Evolutionary conservation across 2,329 filamentous ascomycete genomes (phyloP).

Genomic region (Chaetomiaceae sp.): DNA sequence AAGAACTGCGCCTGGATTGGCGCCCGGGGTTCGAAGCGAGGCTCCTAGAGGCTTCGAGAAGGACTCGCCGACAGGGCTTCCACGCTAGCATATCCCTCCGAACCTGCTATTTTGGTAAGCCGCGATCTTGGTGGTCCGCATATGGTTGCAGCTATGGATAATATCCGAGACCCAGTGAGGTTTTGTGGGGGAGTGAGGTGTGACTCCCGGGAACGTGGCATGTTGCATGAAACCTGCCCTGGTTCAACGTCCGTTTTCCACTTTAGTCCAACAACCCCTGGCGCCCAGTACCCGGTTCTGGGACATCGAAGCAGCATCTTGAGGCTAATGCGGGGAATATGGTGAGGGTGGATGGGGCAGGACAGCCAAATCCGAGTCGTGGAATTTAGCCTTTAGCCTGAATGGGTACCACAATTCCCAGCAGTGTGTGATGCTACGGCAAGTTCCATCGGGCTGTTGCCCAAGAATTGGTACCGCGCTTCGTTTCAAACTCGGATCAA

Average conservation of each 20-base stretch:
- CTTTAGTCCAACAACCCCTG: neutral
- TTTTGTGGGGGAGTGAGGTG: neutral
- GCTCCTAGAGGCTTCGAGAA: constrained; percentile 10
- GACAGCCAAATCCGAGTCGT: constrained; percentile 1
- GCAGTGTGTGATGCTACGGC: neutral
- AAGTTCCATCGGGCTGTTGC: neutral
- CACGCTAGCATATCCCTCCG: neutral
- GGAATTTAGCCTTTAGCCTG: constrained; percentile 18
- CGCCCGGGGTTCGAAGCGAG: neutral
- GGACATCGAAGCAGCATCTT: neutral
- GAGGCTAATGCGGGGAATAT: no score
- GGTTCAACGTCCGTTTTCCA: neutral
- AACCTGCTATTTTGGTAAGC: neutral
- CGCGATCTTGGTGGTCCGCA: neutral
- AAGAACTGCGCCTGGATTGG: neutral
- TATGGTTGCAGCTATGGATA: constrained; percentile 8
- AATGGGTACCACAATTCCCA: constrained; percentile 4
- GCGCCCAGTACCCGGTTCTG: constrained; percentile 12
- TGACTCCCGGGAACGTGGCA: neutral
- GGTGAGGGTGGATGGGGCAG: neutral
- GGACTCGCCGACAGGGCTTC: neutral
- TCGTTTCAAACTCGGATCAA: constrained; percentile 15
- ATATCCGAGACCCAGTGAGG: constrained; percentile 2
- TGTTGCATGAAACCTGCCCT: neutral
- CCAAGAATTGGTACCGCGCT: neutral